These are phyloP conservation scores for Boletus calvinii DNA, from an alignment of 1,284 basidiomycete genomes.

Conservation along the genomic window DNA sequence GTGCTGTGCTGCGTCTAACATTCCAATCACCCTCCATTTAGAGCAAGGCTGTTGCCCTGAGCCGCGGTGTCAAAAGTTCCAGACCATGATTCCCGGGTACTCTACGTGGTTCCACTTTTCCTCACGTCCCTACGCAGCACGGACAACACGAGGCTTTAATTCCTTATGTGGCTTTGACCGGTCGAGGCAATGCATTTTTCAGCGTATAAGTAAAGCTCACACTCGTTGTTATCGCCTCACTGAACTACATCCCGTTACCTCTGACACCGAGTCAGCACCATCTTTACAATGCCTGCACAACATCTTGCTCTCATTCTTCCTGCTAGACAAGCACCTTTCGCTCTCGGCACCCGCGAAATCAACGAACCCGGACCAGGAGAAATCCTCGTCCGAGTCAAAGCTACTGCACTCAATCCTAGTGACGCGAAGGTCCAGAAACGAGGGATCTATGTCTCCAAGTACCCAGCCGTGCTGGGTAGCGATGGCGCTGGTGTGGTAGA, in stretches of 20 bases:
- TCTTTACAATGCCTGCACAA: conserved; percentile 24
- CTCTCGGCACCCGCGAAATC: conserved; percentile 31
- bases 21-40: conserved; percentile 34
- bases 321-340: conserved; percentile 30
- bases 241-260: conserved; percentile 13
- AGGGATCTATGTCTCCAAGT: conserved; percentile 35
- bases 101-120: conserved; percentile 27
- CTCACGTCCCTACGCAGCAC: conserved; percentile 32
- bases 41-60: conserved; percentile 33
- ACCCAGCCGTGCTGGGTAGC: conserved; percentile 50
- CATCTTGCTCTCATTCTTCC: conserved; percentile 34
- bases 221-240: conserved; percentile 22
- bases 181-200: conserved; percentile 31
- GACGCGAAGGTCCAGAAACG: conserved; percentile 40
- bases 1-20: conserved; percentile 30
- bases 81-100: conserved; percentile 32
- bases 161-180: conserved; percentile 21
- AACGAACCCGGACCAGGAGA: conserved; percentile 42
- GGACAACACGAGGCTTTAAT: conserved; percentile 38
- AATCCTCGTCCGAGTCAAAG: conserved; percentile 41
- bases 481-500: conserved; percentile 61
- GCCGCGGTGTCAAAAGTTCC: conserved; percentile 32
- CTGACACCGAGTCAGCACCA: conserved; percentile 5
- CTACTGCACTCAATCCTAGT: conserved; percentile 44
- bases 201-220: conserved; percentile 31